A percentile compares a stretch with the other conserved stretches of the same genome.
Conservation (phyloP, 331 rosid species). For the Acacia concinna region DNA sequence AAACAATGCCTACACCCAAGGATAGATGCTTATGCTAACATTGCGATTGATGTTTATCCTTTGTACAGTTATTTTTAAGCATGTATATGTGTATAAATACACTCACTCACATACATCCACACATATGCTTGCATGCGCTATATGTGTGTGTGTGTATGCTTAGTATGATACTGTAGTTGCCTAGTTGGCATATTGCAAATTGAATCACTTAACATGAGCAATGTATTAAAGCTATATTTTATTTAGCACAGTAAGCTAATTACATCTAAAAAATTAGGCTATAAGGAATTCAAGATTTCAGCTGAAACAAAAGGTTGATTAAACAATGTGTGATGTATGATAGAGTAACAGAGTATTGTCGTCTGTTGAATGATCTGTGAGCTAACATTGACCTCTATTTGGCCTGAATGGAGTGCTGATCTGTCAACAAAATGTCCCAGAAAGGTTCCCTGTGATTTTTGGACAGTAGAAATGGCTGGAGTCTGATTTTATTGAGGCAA, state of each 20-base stretch:
- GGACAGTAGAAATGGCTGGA: background rate
- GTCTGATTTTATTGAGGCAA: background rate
- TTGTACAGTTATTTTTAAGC: background rate
- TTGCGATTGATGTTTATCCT: background rate
- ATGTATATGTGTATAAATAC: background rate
- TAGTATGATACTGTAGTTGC: background rate
- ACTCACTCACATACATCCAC: no score
- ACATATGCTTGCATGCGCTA: background rate
- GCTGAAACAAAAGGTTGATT: background rate
- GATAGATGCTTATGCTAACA: constrained; percentile 8
- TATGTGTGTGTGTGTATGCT: background rate
- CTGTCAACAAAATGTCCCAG: background rate
- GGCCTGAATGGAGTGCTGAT: background rate
- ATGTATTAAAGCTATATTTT: background rate
- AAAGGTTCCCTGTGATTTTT: background rate
- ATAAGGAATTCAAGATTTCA: background rate
- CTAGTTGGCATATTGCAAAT: background rate
- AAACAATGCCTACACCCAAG: background rate
- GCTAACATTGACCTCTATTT: background rate
- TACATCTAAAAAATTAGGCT: background rate
- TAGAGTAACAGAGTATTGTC: background rate
- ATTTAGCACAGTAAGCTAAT: background rate
- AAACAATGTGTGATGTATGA: background rate
- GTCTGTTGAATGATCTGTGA: background rate
- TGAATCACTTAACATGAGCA: background rate